Percentiles rank a stretch among this genome's conserved stretches.
phyloP scores from a whole-genome alignment of 1,284 basidiomycete species.

The Apiotrichum gamsii region DNA sequence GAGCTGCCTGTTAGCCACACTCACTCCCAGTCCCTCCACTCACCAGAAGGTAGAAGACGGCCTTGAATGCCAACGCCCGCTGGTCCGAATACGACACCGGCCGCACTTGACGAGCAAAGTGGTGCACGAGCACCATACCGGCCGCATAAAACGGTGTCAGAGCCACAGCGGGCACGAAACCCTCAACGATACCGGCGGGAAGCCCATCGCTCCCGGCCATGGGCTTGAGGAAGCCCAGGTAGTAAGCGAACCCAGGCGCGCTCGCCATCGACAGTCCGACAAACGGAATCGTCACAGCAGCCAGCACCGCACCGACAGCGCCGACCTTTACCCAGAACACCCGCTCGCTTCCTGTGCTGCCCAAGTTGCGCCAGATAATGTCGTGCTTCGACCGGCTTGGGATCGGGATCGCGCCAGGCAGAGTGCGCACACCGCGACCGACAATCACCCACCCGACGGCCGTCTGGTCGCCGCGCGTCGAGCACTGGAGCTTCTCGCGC shows the following conservation, averaged over 20 bases:
- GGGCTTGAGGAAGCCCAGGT: conserved; percentile 58
- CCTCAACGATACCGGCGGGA: conserved; percentile 58
- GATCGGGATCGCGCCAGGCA: conserved; percentile 62
- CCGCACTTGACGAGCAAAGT: conserved; percentile 49
- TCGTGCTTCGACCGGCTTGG: conserved; percentile 72
- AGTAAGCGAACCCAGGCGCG: conserved; percentile 63
- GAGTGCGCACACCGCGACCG: conserved; percentile 58
- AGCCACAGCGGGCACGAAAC: conserved; percentile 60
- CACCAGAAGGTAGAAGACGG: conserved; percentile 60
- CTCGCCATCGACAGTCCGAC: conserved; percentile 60
- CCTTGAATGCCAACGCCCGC: conserved; percentile 59
- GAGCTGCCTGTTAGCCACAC: conserved; percentile 22
- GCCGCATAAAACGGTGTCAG: conserved; percentile 56
- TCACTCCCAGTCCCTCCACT: not conserved
- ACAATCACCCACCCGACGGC: conserved; percentile 71
- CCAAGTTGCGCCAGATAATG: conserved; percentile 68
- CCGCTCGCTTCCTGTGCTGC: conserved; percentile 54
- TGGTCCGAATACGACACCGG: conserved; percentile 59
- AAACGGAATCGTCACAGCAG: conserved; percentile 59
- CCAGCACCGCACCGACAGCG: conserved; percentile 54
- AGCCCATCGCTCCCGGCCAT: conserved; percentile 53
- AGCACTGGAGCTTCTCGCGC: conserved; percentile 37
- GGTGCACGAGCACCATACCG: conserved; percentile 54
- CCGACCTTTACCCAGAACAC: conserved; percentile 57
- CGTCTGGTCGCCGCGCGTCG: conserved; percentile 56